A percentile compares a stretch with the other conserved stretches of the same genome.
These are phyloP conservation scores for Jatropha curcas DNA, from an alignment of 345 rosid genomes.

Conservation along the genomic window DNA sequence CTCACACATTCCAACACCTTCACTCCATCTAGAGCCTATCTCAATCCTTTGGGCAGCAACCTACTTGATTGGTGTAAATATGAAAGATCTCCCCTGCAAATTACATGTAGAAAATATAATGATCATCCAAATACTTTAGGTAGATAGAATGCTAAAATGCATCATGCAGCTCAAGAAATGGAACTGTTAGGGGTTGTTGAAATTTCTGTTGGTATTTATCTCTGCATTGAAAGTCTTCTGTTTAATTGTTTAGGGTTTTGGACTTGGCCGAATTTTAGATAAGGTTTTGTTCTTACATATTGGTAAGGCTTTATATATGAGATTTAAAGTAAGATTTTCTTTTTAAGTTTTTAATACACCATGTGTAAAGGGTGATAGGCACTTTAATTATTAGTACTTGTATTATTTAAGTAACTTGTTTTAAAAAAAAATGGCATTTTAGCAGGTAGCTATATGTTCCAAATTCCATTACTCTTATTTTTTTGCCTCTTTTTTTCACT, in stretches of 20 bases:
- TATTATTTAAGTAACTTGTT: neutral
- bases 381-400: neutral
- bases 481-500: neutral
- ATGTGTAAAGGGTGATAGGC: neutral
- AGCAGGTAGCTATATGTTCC: neutral
- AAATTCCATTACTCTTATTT: neutral
- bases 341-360: neutral
- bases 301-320: neutral
- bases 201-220: neutral
- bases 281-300: neutral
- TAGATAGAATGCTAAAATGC: neutral
- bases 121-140: neutral
- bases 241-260: neutral
- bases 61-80: neutral
- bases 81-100: neutral
- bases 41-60: neutral
- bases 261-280: neutral
- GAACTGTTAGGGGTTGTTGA: neutral
- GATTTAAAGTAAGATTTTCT: neutral
- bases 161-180: neutral
- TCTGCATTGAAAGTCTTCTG: neutral
- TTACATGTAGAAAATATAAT: neutral
- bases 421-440: neutral
- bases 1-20: too few relatives aligned
- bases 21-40: neutral